These are phyloP conservation scores for Polytolypa hystricis DNA, from an alignment of 2,329 filamentous ascomycete species.

Conservation along the genomic window DNA sequence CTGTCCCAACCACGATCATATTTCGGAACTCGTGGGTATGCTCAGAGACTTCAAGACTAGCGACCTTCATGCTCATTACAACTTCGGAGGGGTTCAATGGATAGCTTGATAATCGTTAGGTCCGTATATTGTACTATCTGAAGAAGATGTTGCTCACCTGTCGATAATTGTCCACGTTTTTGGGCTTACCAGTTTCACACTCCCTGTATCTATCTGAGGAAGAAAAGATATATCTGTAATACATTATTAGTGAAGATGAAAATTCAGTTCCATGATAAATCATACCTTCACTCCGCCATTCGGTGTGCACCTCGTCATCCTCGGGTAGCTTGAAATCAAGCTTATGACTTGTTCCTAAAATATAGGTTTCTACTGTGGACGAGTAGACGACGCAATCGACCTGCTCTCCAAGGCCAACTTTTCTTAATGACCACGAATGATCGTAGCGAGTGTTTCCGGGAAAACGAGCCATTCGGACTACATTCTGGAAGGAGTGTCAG, in stretches of 20 bases:
- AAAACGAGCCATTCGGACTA: conserved; percentile 62
- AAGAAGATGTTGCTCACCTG: conserved; percentile 28
- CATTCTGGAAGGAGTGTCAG: conserved; percentile 37
- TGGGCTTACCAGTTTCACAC: conserved; percentile 68
- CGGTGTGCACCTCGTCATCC: conserved; percentile 71
- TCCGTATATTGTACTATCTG: not conserved
- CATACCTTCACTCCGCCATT: conserved; percentile 62
- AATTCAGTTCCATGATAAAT: conserved; percentile 2
- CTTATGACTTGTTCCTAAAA: conserved; percentile 56
- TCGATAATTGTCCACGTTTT: conserved; percentile 70
- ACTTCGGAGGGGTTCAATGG: conserved; percentile 64
- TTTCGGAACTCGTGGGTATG: conserved; percentile 75
- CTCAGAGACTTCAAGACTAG: conserved; percentile 84
- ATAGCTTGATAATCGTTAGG: conserved; percentile 32
- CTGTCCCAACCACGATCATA: conserved; percentile 75
- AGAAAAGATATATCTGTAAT: conserved; percentile 41
- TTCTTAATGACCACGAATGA: conserved; percentile 63
- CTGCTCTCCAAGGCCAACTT: conserved; percentile 58
- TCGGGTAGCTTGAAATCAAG: conserved; percentile 74
- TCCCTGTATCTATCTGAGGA: conserved; percentile 60
- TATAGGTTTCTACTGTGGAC: conserved; percentile 60
- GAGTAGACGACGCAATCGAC: conserved; percentile 68
- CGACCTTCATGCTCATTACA: conserved; percentile 68
- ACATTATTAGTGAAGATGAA: conserved; percentile 10
- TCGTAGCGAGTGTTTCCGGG: conserved; percentile 59